Conservation (phyloP, 345 rosid genomes). For the Eucalyptus viminalis region DNA sequence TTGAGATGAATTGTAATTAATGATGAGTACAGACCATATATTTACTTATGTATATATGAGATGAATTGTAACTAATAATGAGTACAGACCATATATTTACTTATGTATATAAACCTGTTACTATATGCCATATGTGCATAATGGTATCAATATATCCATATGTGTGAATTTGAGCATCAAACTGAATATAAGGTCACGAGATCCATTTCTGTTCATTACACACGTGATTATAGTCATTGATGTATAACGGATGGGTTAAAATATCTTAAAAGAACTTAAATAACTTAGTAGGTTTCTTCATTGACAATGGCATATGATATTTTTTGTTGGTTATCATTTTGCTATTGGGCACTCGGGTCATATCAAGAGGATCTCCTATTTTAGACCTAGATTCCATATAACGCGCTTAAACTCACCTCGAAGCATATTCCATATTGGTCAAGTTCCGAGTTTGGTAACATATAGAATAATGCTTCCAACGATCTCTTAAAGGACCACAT, state of each 20-base stretch:
- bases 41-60: neutral
- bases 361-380: neutral
- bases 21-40: neutral
- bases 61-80: neutral
- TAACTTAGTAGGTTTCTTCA: too few relatives aligned
- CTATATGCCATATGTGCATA: neutral
- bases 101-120: neutral
- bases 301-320: neutral
- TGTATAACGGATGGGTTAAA: neutral
- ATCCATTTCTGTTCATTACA: neutral
- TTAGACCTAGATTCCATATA: too few relatives aligned
- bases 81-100: neutral
- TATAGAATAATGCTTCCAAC: neutral
- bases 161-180: neutral
- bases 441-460: neutral
- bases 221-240: neutral
- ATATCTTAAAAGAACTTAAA: neutral
- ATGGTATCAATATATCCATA: neutral
- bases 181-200: neutral
- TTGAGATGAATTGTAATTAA: neutral
- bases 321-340: too few relatives aligned
- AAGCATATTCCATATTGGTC: neutral
- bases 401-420: neutral
- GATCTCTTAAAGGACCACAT: neutral
- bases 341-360: neutral